Base-by-base conservation (phyloP, 805 yeast species). In the Hanseniaspora guilliermondii region DNA sequence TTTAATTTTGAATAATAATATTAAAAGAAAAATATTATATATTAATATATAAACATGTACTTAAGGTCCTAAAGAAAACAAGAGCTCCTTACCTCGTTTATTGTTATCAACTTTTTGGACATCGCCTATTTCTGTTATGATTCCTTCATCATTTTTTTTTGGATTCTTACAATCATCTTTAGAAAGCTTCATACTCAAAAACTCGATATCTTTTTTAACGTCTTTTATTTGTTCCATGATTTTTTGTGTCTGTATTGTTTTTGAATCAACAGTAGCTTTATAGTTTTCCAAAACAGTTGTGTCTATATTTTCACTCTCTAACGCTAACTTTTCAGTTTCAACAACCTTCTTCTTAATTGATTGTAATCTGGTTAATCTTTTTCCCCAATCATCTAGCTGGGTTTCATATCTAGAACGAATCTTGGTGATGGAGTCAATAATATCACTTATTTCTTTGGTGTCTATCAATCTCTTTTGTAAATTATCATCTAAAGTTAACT, bases 401-500 rank as follows among this genome's bases (percentile, higher is more conserved):
- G 7, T 17, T 14, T 32, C 39, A 27, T 46, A 53, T 33, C 32
- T 39, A 6, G 47, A 37, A 17, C 19, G 19, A 24, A 40, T 33
- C 17, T 38, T 32, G 12, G 27, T n/a, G 16, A 25, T 42, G 16
- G 14, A 25, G 8, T 25, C 12, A n/a, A 42, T 21, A 6, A 42
- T 12, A 4, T 42, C 14, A 6, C 7, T 24, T 17, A 33, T 46
- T n/a, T n/a, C 22, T 12, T 35, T 33, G 14, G 35, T 22, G 41
- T 46, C 38, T 22, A 22, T 25, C 17, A 39, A 39, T 39, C 30
- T 39, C 9, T 22, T 22, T 3, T 39, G 27, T 22, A 22, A 8
- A 9, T 61, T 62, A 33, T 61, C 56, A 49, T 33, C 40, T 32
- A 47, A 53, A 19, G 46, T 35, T 47, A 49, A 50, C 36, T 39